Percentiles rank a stretch among this genome's conserved stretches.
These are phyloP conservation scores for Crithidia sp. DNA, from an alignment of 208 protist species.

Conservation along the genomic window DNA sequence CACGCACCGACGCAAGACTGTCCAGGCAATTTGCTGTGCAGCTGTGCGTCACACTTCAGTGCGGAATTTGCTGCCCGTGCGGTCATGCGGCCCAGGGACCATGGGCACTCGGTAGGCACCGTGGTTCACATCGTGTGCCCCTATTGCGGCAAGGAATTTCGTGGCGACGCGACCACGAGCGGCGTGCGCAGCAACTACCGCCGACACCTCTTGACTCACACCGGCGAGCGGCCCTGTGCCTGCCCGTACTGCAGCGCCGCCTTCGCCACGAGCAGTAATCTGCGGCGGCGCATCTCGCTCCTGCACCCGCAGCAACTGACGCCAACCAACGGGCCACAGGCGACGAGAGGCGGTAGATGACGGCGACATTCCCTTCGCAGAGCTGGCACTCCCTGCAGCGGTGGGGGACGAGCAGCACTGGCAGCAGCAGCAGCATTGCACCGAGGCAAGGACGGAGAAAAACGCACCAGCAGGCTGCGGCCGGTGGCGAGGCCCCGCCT, in stretches of 20 bases:
- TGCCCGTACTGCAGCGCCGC: constrained; percentile 61
- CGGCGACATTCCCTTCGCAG: background rate
- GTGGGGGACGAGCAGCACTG: background rate
- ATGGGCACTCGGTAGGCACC: background rate
- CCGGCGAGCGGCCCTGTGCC: constrained; percentile 59
- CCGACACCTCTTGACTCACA: constrained; percentile 79
- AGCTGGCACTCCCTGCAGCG: background rate
- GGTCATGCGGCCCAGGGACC: constrained; percentile 12
- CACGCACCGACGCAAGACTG: too few relatives aligned
- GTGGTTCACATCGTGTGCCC: constrained; percentile 51
- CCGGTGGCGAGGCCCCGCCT: background rate
- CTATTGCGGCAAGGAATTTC: constrained; percentile 61
- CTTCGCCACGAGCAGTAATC: constrained; percentile 75
- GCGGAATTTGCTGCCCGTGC: background rate
- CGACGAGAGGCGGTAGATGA: background rate
- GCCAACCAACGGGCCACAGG: too few relatives aligned
- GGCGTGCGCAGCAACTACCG: constrained; percentile 79
- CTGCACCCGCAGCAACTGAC: background rate
- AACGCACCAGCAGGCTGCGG: background rate
- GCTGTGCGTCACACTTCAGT: background rate
- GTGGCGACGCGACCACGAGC: constrained; percentile 52
- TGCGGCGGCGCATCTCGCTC: constrained; percentile 51
- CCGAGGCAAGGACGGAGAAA: background rate
- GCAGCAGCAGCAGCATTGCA: background rate
- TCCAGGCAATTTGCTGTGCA: too few relatives aligned